Evolutionary conservation across 225 moss, liverwort and hornwort genomes (phyloP).

Genomic region (Polytrichum formosum): DNA sequence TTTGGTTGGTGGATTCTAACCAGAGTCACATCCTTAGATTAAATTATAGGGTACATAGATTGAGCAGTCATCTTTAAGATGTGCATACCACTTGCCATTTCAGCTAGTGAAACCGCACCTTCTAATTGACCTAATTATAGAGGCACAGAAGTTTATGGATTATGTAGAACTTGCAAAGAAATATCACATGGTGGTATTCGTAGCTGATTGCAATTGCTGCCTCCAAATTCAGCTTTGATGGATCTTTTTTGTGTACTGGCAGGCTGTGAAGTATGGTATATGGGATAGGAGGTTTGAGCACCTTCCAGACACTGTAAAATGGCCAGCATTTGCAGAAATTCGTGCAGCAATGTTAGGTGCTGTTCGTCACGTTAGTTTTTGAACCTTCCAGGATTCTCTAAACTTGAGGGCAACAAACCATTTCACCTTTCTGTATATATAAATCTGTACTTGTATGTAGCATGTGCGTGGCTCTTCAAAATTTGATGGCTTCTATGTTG

Average conservation of each 20-base stretch:
- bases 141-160: not conserved
- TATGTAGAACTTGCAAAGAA: not conserved
- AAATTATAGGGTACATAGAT: too few species aligned
- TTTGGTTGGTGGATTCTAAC: too few species aligned
- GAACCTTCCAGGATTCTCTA: not conserved
- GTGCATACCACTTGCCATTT: too few species aligned
- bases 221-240: not conserved
- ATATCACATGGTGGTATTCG: not conserved
- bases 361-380: constrained; percentile 29
- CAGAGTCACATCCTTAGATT: too few species aligned
- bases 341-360: constrained; percentile 48
- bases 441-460: not conserved
- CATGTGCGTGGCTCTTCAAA: too few species aligned
- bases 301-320: constrained; percentile 37
- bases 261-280: constrained; percentile 52
- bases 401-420: not conserved
- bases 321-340: constrained; percentile 50
- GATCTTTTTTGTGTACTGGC: not conserved
- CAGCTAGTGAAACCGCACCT: not conserved
- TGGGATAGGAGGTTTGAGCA: constrained; percentile 58
- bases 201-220: not conserved
- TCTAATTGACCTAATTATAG: not conserved
- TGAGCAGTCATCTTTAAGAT: too few species aligned
- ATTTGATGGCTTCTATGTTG: too few species aligned
- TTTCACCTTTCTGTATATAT: not conserved